Evolutionary conservation across 768 basidiomycete species (phyloP).

Genomic region (Paxillus rubicundulus): DNA sequence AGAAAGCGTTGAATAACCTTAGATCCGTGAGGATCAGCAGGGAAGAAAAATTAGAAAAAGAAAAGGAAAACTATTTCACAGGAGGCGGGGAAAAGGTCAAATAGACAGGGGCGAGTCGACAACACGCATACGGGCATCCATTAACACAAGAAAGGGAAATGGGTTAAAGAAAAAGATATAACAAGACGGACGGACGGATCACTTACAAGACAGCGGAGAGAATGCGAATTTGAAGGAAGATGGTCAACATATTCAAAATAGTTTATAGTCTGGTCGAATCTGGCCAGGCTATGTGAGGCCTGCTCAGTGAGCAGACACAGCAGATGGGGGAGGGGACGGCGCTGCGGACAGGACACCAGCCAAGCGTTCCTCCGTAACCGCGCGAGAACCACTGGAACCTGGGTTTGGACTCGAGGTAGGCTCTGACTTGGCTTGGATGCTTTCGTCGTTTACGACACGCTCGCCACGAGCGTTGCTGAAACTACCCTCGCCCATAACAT

Average conservation of each 20-base stretch:
- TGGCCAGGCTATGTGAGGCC: slow-evolving; percentile 2
- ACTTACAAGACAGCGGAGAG: slow-evolving; percentile 11
- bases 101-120: slow-evolving; percentile 13
- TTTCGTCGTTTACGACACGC: slow-evolving; percentile 7
- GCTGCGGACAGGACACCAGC: slow-evolving; percentile 27
- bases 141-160: slow-evolving; percentile 6
- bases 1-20: slow-evolving; percentile 8
- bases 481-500: slow-evolving; percentile 16
- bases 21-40: slow-evolving; percentile 12
- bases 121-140: slow-evolving; percentile 23
- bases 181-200: slow-evolving; percentile 10
- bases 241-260: slow-evolving; percentile 35
- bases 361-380: slow-evolving; percentile 16
- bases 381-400: slow-evolving; percentile 19
- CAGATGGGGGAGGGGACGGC: slow-evolving; percentile 30
- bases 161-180: slow-evolving; percentile 7
- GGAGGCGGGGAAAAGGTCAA: slow-evolving; percentile 4
- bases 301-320: slow-evolving; percentile 18
- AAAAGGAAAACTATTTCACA: slow-evolving; percentile 23
- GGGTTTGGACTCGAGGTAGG: slow-evolving; percentile 10
- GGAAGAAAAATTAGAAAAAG: not conserved
- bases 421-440: slow-evolving; percentile 15
- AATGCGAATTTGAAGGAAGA: slow-evolving; percentile 20
- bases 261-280: slow-evolving; percentile 21
- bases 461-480: slow-evolving; percentile 10